Percentiles rank a stretch among this genome's conserved stretches.
Evolutionary conservation across 805 yeast genomes (phyloP).

Genomic region (Ogataea ganodermae): DNA sequence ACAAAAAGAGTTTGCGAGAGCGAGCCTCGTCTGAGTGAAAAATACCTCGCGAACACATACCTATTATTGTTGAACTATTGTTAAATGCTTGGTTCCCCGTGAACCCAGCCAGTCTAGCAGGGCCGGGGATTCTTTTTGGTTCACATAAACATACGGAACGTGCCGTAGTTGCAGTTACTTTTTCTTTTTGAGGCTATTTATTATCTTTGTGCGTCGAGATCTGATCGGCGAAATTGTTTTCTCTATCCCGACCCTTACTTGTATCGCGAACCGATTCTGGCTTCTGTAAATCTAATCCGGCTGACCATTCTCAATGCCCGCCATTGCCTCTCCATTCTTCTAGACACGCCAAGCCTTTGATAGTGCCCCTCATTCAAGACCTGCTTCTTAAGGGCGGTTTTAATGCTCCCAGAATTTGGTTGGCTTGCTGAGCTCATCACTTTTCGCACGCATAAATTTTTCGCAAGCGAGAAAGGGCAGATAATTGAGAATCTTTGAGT

Average conservation of each 20-base stretch:
- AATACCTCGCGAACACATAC: neutral
- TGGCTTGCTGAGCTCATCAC: no score
- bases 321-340: neutral
- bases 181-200: neutral
- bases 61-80: slow-evolving; percentile 1
- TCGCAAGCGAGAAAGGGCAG: no score
- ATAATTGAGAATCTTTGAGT: no score
- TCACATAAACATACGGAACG: neutral
- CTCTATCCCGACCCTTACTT: neutral
- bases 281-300: neutral
- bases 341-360: neutral
- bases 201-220: neutral
- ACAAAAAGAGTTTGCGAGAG: slow-evolving; percentile 1
- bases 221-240: neutral
- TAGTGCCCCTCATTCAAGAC: neutral
- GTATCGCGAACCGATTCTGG: neutral
- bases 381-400: no score
- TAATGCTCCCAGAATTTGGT: no score
- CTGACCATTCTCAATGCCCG: neutral
- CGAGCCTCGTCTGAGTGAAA: neutral
- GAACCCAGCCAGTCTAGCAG: neutral
- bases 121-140: neutral
- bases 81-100: neutral
- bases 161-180: neutral
- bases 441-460: no score